Conservation (phyloP, 192 early-diverging fungal genomes). For the Coemansia aciculifera region DNA sequence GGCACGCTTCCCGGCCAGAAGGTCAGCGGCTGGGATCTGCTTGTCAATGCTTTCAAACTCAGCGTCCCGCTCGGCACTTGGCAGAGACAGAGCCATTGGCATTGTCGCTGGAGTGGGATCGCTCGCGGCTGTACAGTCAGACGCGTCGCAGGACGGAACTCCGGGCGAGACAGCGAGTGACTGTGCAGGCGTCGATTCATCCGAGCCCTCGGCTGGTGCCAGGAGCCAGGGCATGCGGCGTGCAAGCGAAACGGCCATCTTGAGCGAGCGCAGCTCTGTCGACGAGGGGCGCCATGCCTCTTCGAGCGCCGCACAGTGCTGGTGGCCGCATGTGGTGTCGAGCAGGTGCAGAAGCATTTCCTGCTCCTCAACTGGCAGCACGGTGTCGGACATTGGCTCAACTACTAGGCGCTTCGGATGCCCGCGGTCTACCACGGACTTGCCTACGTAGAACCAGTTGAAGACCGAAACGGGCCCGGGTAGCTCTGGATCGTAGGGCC, state of each 20-base stretch:
- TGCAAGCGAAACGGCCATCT: conserved; percentile 67
- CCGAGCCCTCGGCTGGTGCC: conserved; percentile 5
- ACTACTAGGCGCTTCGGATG: conserved; percentile 68
- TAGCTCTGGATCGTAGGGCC: conserved; percentile 80
- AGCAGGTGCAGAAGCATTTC: conserved; percentile 60
- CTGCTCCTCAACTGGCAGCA: conserved; percentile 54
- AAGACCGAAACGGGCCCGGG: conserved; percentile 74
- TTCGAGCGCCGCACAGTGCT: conserved; percentile 62
- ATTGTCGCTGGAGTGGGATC: not conserved
- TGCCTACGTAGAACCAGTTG: conserved; percentile 85
- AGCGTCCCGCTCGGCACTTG: not conserved
- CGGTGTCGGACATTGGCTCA: conserved; percentile 56
- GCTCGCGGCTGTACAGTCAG: conserved; percentile 25
- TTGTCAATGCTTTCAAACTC: conserved; percentile 13
- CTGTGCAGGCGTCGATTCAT: not conserved
- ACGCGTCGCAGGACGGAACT: not conserved
- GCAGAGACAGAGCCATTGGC: not conserved
- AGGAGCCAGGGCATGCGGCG: conserved; percentile 75
- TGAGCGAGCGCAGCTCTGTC: conserved; percentile 66
- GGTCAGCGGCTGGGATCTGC: conserved; percentile 17
- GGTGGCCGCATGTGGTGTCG: conserved; percentile 56
- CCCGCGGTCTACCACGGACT: conserved; percentile 57
- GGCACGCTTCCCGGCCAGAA: conserved; percentile 34
- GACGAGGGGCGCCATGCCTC: conserved; percentile 76
- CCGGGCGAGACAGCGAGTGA: not conserved